Percentiles rank a stretch among this genome's conserved stretches.
Evolutionary conservation across 768 basidiomycete species (phyloP).

Genomic region (Podaxis sp.): DNA sequence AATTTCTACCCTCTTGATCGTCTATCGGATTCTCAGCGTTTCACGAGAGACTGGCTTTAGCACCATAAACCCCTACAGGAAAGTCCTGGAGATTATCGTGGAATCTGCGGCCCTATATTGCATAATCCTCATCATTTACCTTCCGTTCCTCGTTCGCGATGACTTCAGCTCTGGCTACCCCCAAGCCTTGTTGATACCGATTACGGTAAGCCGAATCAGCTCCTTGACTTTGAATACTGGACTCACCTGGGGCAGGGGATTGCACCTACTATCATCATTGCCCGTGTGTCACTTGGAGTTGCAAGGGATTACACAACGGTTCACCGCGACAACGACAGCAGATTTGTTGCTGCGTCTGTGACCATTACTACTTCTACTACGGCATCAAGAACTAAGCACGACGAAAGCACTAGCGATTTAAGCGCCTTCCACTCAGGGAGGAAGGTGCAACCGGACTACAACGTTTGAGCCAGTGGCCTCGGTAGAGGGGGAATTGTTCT

Average conservation of each 20-base stretch:
- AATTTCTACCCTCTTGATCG: slow-evolving; percentile 2
- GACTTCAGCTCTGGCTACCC: background rate
- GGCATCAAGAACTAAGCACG: background rate
- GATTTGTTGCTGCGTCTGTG: background rate
- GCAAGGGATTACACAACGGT: slow-evolving; percentile 1
- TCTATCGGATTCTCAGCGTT: background rate
- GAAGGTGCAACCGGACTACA: background rate
- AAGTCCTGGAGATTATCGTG: slow-evolving; percentile 2
- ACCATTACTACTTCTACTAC: background rate
- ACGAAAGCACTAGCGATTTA: background rate
- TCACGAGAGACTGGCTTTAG: background rate
- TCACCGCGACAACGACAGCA: background rate
- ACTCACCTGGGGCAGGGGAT: background rate
- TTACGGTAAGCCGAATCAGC: background rate
- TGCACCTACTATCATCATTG: slow-evolving; percentile 2
- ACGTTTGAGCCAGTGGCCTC: background rate
- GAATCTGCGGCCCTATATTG: slow-evolving; percentile 7
- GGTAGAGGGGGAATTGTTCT: background rate
- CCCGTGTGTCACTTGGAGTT: background rate
- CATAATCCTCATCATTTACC: background rate
- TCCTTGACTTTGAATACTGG: background rate
- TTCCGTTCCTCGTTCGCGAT: slow-evolving; percentile 1
- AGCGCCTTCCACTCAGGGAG: background rate
- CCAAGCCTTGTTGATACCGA: slow-evolving; percentile 1
- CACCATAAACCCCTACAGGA: background rate